Base-by-base conservation (phyloP, 164 flowering plant genomes). In the Cinnamomum micranthum region DNA sequence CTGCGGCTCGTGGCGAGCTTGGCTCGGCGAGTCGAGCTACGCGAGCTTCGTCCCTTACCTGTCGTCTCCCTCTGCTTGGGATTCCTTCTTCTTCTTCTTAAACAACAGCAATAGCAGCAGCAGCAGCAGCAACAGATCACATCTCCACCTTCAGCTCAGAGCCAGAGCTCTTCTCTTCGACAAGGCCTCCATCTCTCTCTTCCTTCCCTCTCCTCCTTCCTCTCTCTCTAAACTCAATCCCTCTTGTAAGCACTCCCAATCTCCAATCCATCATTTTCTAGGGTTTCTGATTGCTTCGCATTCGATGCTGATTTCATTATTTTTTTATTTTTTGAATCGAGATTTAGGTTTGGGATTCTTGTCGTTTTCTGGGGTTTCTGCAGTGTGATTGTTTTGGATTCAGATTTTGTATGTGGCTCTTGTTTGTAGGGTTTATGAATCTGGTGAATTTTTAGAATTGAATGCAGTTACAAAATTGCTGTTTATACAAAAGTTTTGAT, bases 141-240 rank as follows among this genome's bases (percentile, higher is more conserved):
- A 87, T 73, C 81, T 96, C 80, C 91, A 86, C 1, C 92, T 92
- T 71, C 98, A 90, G 76, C 95, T 91, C 77, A 78, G 99, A 17
- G 98, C 81, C 50, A 89, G 99, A 12, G 97, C 99, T 31, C 93
- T 96, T 67, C 80, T 96, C 55, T 94, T 87, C 83, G 99, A 96
- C 74, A 96, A 94, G 66, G 97, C 98, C 65, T 73, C 85, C 24
- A 81, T 88, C 67, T 89, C 97, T 71, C 95, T 93, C 80, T 90
- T 86, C 81, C 85, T 87, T 60, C 85, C 82, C 19, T 77, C 90
- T 19, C 35, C 66, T 59, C 24, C 79, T 10, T 70, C 84, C 0
- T 50, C 80, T 5, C 82, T 87, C 65, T 84, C 95, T 4, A 87
- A 85, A 78, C 91, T 96, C 79, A 94, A 86, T 83, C 89, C 92